phyloP scores from a whole-genome alignment of 495 filamentous ascomycete genomes.

The Cudoniella acicularis region DNA sequence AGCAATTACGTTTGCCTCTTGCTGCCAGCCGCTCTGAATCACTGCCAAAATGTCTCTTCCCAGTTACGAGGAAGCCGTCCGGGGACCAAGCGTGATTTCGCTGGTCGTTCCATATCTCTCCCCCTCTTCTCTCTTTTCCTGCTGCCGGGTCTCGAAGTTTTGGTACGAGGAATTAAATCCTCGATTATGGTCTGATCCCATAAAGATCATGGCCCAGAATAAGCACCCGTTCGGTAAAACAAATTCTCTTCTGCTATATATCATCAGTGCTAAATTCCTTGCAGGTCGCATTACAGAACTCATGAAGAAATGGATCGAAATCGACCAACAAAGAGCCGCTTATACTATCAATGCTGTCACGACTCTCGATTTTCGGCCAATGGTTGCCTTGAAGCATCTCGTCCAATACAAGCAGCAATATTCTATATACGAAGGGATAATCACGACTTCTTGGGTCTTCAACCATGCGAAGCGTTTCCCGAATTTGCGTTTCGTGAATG shows the following conservation, averaged over 20 bases:
- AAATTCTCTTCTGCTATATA: not conserved
- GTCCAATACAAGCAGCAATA: not conserved
- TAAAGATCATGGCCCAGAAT: not conserved
- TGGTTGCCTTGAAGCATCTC: not conserved
- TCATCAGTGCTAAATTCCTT: not conserved
- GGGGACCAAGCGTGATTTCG: not conserved
- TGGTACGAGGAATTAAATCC: not conserved
- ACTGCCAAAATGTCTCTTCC: constrained; percentile 16
- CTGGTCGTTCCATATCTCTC: constrained; percentile 13
- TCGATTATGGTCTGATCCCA: constrained; percentile 17
- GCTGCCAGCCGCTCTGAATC: too few relatives aligned
- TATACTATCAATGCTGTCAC: not conserved
- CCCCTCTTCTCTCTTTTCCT: not conserved
- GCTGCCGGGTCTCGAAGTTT: constrained; percentile 7
- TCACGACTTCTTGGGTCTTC: not conserved
- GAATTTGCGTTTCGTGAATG: constrained; percentile 7
- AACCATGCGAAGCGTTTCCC: not conserved
- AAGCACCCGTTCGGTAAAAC: constrained; percentile 8
- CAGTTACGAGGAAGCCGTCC: constrained; percentile 8
- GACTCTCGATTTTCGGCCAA: constrained; percentile 1
- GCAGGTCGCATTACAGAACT: not conserved
- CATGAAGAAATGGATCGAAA: not conserved
- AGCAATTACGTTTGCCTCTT: not conserved
- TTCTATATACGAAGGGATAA: not conserved
- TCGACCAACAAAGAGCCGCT: not conserved